phyloP scores from a whole-genome alignment of 257 asterid species.

The Hygrophila difformis region DNA sequence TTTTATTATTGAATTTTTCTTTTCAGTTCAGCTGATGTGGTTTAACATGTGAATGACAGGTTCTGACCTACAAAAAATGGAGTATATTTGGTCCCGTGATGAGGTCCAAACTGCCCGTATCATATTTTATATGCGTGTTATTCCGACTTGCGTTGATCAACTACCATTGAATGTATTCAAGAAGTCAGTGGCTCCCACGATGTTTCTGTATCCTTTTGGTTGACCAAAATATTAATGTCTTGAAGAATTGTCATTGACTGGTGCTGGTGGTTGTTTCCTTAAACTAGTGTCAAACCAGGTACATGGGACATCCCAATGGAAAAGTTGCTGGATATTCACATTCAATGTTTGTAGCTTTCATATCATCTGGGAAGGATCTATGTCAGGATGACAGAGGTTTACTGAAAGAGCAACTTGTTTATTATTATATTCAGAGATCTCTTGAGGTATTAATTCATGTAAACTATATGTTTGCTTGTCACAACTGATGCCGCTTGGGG shows the following conservation, averaged over 20 bases:
- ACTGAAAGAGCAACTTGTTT: constrained; percentile 89
- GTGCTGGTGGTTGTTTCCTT: constrained; percentile 26
- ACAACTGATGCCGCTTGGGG: constrained; percentile 8
- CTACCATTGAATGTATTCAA: constrained; percentile 53
- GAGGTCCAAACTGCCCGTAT: constrained; percentile 92
- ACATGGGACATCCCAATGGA: constrained; percentile 81
- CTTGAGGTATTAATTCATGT: constrained; percentile 54
- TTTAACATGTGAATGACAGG: constrained; percentile 32
- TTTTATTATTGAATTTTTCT: constrained; percentile 7
- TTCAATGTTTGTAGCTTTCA: constrained; percentile 69
- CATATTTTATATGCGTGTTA: constrained; percentile 77
- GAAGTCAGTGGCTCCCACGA: constrained; percentile 69
- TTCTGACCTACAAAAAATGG: constrained; percentile 24
- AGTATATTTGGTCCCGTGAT: constrained; percentile 60
- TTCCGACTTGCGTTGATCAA: constrained; percentile 68
- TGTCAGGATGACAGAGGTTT: constrained; percentile 49
- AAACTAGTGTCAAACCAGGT: constrained; percentile 37
- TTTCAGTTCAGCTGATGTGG: constrained; percentile 7
- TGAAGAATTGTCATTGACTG: constrained; percentile 4
- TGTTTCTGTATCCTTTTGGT: constrained; percentile 79
- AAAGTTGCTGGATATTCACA: constrained; percentile 85
- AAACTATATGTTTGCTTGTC: constrained; percentile 6
- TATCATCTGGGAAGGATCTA: constrained; percentile 72
- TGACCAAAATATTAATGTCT: constrained; percentile 11
- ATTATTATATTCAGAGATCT: constrained; percentile 70